A percentile compares a stretch with the other conserved stretches of the same genome.
These are phyloP conservation scores for Pseudogymnoascus sp. DNA, from an alignment of 2,329 filamentous ascomycete genomes.

Conservation along the genomic window DNA sequence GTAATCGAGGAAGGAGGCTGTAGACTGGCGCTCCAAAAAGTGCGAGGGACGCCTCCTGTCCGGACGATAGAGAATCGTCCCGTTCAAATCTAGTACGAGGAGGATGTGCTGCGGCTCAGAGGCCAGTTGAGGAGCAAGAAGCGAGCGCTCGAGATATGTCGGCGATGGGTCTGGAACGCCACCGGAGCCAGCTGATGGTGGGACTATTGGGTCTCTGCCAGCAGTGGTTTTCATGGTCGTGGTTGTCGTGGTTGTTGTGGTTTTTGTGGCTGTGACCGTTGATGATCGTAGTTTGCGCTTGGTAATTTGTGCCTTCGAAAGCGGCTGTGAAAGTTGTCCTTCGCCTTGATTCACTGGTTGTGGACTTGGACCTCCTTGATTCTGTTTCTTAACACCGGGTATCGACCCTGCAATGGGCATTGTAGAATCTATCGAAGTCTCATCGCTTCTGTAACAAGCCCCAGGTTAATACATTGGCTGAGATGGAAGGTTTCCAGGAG, in stretches of 20 bases:
- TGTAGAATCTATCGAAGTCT: background rate
- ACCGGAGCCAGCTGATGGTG: constrained; percentile 7
- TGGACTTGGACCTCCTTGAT: background rate
- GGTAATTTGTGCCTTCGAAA: background rate
- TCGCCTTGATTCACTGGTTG: background rate
- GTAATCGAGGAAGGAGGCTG: constrained; percentile 62
- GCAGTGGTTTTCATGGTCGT: background rate
- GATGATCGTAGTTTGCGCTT: background rate
- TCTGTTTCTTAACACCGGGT: background rate
- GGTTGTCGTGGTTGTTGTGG: background rate
- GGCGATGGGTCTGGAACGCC: constrained; percentile 49
- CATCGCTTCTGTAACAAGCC: background rate
- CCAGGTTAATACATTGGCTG: background rate
- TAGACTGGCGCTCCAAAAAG: constrained; percentile 60
- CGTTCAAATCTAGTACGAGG: constrained; percentile 86
- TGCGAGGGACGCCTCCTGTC: constrained; percentile 39
- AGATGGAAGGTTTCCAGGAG: background rate
- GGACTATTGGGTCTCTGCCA: background rate
- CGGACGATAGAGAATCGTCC: constrained; percentile 73
- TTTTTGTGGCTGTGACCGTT: background rate
- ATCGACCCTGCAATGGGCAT: background rate
- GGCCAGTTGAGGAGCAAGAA: constrained; percentile 35
- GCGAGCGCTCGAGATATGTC: constrained; percentile 52
- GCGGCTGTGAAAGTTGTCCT: background rate
- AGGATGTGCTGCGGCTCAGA: constrained; percentile 55